Percentiles rank a stretch among this genome's conserved stretches.
These are phyloP conservation scores for Calocybe cyanea DNA, from an alignment of 768 basidiomycete genomes.

Conservation along the genomic window DNA sequence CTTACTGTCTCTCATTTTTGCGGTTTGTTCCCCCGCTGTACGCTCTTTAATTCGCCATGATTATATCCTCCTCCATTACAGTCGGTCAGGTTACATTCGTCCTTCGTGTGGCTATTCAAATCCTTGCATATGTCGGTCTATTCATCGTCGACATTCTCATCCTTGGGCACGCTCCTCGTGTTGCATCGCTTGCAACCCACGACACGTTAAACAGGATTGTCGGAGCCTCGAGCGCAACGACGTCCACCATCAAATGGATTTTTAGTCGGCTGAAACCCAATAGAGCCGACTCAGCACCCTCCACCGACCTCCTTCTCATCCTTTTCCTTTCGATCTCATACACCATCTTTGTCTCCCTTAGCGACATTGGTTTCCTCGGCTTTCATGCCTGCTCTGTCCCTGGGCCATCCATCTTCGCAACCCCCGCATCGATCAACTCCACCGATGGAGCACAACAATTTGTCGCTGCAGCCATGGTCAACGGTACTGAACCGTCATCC, in stretches of 20 bases:
- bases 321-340: conserved; percentile 16
- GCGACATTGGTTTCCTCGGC: conserved; percentile 16
- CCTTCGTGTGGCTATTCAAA: conserved; percentile 22
- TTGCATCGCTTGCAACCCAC: conserved; percentile 20
- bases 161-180: conserved; percentile 17
- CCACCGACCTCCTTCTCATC: conserved; percentile 14
- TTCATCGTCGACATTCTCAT: conserved; percentile 18
- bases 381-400: conserved; percentile 16
- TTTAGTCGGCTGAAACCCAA: conserved; percentile 13
- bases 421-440: conserved; percentile 16
- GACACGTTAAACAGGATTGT: conserved; percentile 19
- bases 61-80: conserved; percentile 13
- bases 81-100: conserved; percentile 22
- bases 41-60: conserved; percentile 6
- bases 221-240: conserved; percentile 14
- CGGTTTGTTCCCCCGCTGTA: background rate
- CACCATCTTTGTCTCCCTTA: conserved; percentile 13
- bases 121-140: conserved; percentile 18
- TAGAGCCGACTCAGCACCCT: conserved; percentile 15
- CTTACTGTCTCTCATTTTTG: too few relatives aligned
- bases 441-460: conserved; percentile 11
- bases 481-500: conserved; percentile 9
- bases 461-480: conserved; percentile 8
- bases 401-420: conserved; percentile 10
- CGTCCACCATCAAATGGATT: conserved; percentile 17